Base-by-base conservation (phyloP, 805 yeast genomes). In the Barnettozyma botsteinii region DNA sequence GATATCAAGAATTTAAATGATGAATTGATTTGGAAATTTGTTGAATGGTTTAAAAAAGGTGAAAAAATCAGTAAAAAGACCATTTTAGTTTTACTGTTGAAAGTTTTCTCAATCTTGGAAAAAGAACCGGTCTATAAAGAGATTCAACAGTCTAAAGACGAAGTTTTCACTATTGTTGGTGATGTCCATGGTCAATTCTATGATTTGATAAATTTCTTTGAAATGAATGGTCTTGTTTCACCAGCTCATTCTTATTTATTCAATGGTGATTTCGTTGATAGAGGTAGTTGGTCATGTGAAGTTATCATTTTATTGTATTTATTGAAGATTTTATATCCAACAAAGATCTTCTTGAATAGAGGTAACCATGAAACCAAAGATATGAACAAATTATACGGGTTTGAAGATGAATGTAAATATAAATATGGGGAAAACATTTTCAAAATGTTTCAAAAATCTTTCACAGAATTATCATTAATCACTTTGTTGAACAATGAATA, bases 281-380 rank as follows among this genome's bases (percentile, higher is more conserved):
- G 98, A 56, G 98, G 98, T 6, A 85, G 95, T 14, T 91, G 98
- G 98, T 87, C 97, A 4, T 85, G 95, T 57, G 98, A 93, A 59
- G 95, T 93, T 34, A 96, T 96, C 2, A 65, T 93, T 34, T 67
- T 83, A 23, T 70, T 86, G 31, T 88, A 85, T 59, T 71, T 81
- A 11, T 73, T 85, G 61, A 93, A 93, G 64, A 67, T 88, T 26
- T 61, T 82, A 25, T 82, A 73, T 54, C 98, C 98, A 13, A 55
- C 65, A 3, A 70, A 73, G 33, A 61, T 91, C 33, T 88, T 65
- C 62, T 60, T 93, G 45, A 93, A 93, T 64, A 74, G 98, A 57
- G 98, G 98, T 21, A 93, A 93, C 60, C 98, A 93, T 62, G 98
- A 93, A 62, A 89, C 97, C 2, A 83, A 84, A 56, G 94, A 85